phyloP scores from a whole-genome alignment of 805 yeast species.

The Suhomyces tanzawaensis region DNA sequence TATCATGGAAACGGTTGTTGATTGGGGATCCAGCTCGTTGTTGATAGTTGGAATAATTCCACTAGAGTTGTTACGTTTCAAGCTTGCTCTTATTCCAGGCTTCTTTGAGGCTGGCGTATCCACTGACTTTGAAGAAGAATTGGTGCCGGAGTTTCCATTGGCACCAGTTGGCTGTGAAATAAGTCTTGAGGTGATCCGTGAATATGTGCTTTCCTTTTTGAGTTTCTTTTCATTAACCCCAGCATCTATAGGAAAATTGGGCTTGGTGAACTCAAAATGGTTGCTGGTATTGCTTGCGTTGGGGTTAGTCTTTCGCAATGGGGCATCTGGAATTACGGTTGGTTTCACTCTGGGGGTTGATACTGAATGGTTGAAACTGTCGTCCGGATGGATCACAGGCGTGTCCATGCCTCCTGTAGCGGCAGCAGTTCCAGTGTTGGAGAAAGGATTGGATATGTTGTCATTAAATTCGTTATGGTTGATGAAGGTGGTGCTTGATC shows the following conservation, averaged over 20 bases:
- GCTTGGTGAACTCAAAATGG: constrained; percentile 32
- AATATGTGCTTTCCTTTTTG: constrained; percentile 34
- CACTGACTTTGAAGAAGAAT: neutral
- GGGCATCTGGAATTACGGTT: constrained; percentile 35
- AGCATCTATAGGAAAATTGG: constrained; percentile 20
- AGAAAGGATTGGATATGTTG: constrained; percentile 28
- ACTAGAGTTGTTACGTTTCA: constrained; percentile 9
- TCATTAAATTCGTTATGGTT: constrained; percentile 6
- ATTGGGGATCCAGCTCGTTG: neutral
- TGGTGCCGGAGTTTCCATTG: constrained; percentile 3
- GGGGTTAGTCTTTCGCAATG: constrained; percentile 30
- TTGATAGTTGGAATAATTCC: constrained; percentile 6
- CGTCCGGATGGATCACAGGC: constrained; percentile 22
- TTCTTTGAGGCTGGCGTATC: constrained; percentile 8
- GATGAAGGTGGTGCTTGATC: neutral
- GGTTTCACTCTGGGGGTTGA: constrained; percentile 30
- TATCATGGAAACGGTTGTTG: constrained; percentile 4
- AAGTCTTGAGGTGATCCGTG: constrained; percentile 48
- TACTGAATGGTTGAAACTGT: constrained; percentile 21
- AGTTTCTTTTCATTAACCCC: constrained; percentile 18
- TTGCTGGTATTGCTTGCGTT: constrained; percentile 12
- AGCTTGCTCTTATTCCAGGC: constrained; percentile 3
- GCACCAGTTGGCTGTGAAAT: constrained; percentile 37
- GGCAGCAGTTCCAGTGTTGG: constrained; percentile 22
- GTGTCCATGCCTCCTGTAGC: constrained; percentile 6